Evolutionary conservation across 2,329 filamentous ascomycete species (phyloP), one percentile per base, ranked within the genome.

Genomic region (Tympanopsis confertula): DNA sequence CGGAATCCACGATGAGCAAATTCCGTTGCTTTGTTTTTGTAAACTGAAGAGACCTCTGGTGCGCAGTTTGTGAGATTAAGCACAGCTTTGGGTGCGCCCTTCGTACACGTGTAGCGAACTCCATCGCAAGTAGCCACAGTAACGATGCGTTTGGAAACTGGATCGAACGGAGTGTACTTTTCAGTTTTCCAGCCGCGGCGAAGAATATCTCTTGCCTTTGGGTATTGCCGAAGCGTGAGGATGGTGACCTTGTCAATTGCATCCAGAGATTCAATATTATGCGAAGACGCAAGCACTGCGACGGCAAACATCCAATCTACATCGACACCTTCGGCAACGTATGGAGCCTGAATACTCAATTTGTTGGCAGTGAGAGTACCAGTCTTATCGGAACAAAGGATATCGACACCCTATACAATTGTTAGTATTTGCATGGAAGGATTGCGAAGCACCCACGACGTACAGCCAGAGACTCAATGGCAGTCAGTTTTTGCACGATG

Each of bases 221-320:
- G 82, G 63, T 84, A 85, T 45, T 78, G 72, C 61, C 82, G 82
- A 50, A 86, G 73, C 39, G 80, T 84, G 41, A 85, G 67, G 49
- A 86, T 81, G 39, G 78, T 86, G 50, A 86, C 76, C 65, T 86
- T 86, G 65, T 86, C 81, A 51, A 86, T 86, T 43, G 81, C 81
- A 55, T 86, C 82, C 44, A 86, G 71, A 43, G 80, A 82, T 65
- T 82, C 82, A 63, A 84, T 69, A 65, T 85, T 86, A 68, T 86
- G 81, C 44, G 81, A 85, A 38, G 80, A 85, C 41, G 81, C 82
- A 39, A 86, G 72, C 43, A 81, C 81, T 42, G 82, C 81, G 42
- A 83, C 81, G 45, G 81, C 80, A 81, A 86, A 85, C 80, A 86
- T 85, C 80, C 80, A 86, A 67, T 86, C 82, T 58, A 85, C 75